These are phyloP conservation scores for Hortaea sp. DNA, from an alignment of 2,329 filamentous ascomycete genomes.

Conservation along the genomic window DNA sequence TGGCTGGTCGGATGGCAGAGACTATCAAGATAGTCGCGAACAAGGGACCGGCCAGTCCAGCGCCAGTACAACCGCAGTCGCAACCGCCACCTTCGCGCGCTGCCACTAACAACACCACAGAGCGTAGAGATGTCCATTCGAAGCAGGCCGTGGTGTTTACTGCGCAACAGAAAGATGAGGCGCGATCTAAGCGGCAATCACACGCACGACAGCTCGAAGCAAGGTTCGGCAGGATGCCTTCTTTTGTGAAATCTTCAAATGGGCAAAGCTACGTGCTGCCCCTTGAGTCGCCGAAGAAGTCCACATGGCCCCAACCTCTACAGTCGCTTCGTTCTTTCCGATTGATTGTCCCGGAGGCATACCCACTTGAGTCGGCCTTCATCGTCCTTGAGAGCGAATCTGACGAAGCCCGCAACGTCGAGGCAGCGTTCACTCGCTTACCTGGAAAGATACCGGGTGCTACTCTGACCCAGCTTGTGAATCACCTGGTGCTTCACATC, in stretches of 20 bases:
- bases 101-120: background rate
- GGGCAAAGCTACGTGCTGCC: slow-evolving; percentile 62
- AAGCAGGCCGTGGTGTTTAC: background rate
- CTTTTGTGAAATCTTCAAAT: slow-evolving; percentile 60
- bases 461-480: slow-evolving; percentile 63
- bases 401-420: slow-evolving; percentile 51
- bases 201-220: slow-evolving; percentile 67
- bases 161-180: slow-evolving; percentile 48
- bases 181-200: slow-evolving; percentile 51
- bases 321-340: slow-evolving; percentile 54
- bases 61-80: no score
- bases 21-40: slow-evolving; percentile 62
- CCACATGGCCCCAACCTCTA: slow-evolving; percentile 51
- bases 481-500: slow-evolving; percentile 63
- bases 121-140: no score
- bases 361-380: slow-evolving; percentile 54
- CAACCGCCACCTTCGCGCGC: background rate
- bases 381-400: slow-evolving; percentile 9
- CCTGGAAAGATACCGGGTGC: slow-evolving; percentile 47
- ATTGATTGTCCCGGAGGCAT: slow-evolving; percentile 59
- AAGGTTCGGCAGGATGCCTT: slow-evolving; percentile 56
- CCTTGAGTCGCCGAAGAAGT: slow-evolving; percentile 53
- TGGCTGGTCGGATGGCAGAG: slow-evolving; percentile 60
- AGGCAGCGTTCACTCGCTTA: slow-evolving; percentile 54
- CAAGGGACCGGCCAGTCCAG: background rate